A percentile compares a stretch with the other conserved stretches of the same genome.
Conservation (phyloP, 2,329 filamentous ascomycete species). For the Phialocephala subalpina region DNA sequence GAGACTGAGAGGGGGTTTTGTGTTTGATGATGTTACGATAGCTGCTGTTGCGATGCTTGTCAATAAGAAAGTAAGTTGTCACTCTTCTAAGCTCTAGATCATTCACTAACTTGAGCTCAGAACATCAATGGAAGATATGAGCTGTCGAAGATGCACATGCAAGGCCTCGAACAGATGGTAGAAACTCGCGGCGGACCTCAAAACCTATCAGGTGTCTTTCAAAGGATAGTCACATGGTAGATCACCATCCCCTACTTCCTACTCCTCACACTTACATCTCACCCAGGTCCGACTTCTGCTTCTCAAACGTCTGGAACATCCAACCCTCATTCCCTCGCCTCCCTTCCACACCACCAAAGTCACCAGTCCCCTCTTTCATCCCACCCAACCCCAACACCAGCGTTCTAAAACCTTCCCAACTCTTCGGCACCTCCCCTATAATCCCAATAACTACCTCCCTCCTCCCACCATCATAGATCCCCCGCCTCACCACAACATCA, state of each 20-base stretch:
- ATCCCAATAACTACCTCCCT: slow-evolving; percentile 14
- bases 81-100: too few relatives aligned
- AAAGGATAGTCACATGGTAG: slow-evolving; percentile 27
- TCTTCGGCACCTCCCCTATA: slow-evolving; percentile 24
- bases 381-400: background rate
- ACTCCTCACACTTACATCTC: background rate
- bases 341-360: background rate
- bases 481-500: background rate
- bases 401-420: background rate
- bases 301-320: slow-evolving; percentile 23
- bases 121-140: slow-evolving; percentile 31
- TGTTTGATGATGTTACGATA: slow-evolving; percentile 27
- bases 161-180: slow-evolving; percentile 24
- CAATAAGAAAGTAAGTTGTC: slow-evolving; percentile 30
- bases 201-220: slow-evolving; percentile 19
- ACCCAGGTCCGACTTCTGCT: slow-evolving; percentile 29
- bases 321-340: slow-evolving; percentile 24
- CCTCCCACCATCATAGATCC: slow-evolving; percentile 9
- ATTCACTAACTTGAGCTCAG: slow-evolving; percentile 16
- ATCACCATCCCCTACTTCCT: background rate
- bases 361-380: background rate
- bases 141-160: slow-evolving; percentile 26
- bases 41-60: slow-evolving; percentile 32
- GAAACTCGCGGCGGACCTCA: slow-evolving; percentile 20
- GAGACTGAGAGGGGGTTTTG: slow-evolving; percentile 14